Percentiles rank a stretch among this genome's conserved stretches.
Evolutionary conservation across 352 stramenopile genomes (phyloP).

Genomic region (Globisporangium perplexum): DNA sequence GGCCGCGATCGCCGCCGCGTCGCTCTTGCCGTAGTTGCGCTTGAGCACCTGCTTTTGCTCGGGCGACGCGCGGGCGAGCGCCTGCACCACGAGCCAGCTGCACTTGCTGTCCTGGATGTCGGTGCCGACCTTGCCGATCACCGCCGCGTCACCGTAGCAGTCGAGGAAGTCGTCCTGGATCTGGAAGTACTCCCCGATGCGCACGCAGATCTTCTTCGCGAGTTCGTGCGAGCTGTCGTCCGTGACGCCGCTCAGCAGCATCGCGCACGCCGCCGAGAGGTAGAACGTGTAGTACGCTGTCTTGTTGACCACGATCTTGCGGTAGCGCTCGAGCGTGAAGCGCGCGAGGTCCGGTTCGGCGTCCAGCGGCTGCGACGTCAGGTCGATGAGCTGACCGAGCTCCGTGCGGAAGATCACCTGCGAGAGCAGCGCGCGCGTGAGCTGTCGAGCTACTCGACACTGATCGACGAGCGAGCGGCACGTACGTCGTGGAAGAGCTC

Average conservation of each 20-base stretch:
- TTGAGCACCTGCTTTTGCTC: conserved; percentile 84
- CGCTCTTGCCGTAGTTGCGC: conserved; percentile 91
- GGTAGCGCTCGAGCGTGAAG: conserved; percentile 93
- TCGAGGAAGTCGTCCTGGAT: conserved; percentile 99
- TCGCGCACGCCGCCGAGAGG: conserved; percentile 90
- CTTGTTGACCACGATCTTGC: conserved; percentile 97
- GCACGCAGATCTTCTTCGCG: conserved; percentile 93
- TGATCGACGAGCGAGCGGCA: not conserved
- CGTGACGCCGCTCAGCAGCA: conserved; percentile 84
- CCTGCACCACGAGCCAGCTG: conserved; percentile 97
- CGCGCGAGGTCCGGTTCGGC: conserved; percentile 77
- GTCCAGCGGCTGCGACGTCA: conserved; percentile 87
- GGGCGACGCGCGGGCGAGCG: conserved; percentile 61
- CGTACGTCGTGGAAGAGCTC: conserved; percentile 93
- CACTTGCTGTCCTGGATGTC: conserved; percentile 99
- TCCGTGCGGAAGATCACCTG: conserved; percentile 97
- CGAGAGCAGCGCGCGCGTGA: conserved; percentile 4
- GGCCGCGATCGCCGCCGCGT: conserved; percentile 62
- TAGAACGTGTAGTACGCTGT: conserved; percentile 99
- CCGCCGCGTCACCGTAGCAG: conserved; percentile 92
- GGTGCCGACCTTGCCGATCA: conserved; percentile 94
- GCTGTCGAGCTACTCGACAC: not conserved
- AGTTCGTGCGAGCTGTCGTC: conserved; percentile 70
- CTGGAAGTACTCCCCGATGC: conserved; percentile 99
- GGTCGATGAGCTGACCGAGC: conserved; percentile 92